Conservation (phyloP, 345 rosid species). For the Passiflora organensis region DNA sequence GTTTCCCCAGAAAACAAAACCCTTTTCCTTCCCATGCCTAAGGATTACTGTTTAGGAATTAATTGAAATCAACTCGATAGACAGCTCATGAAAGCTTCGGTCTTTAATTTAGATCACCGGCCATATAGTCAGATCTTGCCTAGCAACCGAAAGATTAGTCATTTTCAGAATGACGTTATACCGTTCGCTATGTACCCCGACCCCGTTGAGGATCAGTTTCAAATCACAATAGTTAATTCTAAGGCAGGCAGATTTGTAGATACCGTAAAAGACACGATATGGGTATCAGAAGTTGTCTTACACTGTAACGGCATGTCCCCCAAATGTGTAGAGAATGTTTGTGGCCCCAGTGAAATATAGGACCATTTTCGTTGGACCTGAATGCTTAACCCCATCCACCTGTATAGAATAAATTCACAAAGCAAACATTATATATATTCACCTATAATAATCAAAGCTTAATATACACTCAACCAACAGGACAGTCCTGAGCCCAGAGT, state of each 20-base stretch:
- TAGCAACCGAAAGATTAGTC: conserved; percentile 28
- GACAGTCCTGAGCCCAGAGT: no score
- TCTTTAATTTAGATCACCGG: conserved; percentile 24
- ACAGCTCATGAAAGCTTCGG: no score
- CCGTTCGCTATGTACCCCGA: neutral
- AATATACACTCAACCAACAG: no score
- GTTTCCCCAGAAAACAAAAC: conserved; percentile 14
- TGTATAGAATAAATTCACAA: no score
- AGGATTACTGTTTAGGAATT: no score
- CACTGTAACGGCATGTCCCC: conserved; percentile 99
- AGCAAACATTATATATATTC: no score
- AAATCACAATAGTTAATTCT: neutral
- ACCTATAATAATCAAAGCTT: no score
- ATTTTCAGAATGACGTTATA: conserved; percentile 22
- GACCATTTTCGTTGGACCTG: conserved; percentile 87
- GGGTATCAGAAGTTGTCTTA: conserved; percentile 32
- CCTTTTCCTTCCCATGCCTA: no score
- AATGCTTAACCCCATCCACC: conserved; percentile 88
- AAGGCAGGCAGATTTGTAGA: conserved; percentile 15
- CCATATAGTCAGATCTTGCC: conserved; percentile 37
- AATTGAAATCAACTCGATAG: no score
- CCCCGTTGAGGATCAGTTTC: neutral
- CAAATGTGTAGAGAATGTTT: conserved; percentile 98
- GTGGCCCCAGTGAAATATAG: conserved; percentile 98
- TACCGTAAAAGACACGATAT: conserved; percentile 32